Evolutionary conservation across 441 rosid genomes (phyloP), one percentile per base, ranked within the genome.

Genomic region (Gossypium gossypioides): DNA sequence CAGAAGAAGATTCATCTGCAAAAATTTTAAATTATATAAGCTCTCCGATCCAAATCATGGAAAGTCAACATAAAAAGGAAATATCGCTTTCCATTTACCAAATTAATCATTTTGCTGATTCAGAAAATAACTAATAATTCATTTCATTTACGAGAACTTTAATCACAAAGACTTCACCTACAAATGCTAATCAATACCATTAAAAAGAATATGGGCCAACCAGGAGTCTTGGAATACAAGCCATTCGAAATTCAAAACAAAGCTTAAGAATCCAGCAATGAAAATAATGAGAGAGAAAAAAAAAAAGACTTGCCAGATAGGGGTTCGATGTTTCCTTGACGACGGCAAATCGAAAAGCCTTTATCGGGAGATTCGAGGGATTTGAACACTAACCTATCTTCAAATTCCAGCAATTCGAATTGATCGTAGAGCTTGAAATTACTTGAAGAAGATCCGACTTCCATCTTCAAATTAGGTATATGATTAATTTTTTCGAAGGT

Each of bases 261-360:
- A 27, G 60, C 46, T 50, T 68, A 68, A 68, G 21, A 68, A 24
- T 24, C 34, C 57, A 21, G 29, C 52, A 64, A 40, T 3, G 52
- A 6, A 50, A 24, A 25, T 4, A 15, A 32, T 74, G 19, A 24
- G 2, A 22, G 27, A 57, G 0, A 32, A 54, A 64, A 4, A 56
- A 16, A 65, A 64, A 4, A 48, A 18, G 51, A 13, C 57, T 81
- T 75, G 86, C 94, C 93, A 24, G 68, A 72, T 15, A 90, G 85
- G 44, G 75, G 81, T 75, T 84, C 80, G 76, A 94, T 77, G 75
- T 80, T 78, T 16, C 99, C 97, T 69, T 87, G 87, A 46, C 84
- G 83, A 34, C 97, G 92, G 73, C 68, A 72, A 72, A 92, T 84
- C 50, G 84, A 85, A 90, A 94, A 94, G 78, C 97, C 97, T 21